Evolutionary conservation across 2,329 filamentous ascomycete species (phyloP).

Genomic region (Stagonosporopsis vannaccii): DNA sequence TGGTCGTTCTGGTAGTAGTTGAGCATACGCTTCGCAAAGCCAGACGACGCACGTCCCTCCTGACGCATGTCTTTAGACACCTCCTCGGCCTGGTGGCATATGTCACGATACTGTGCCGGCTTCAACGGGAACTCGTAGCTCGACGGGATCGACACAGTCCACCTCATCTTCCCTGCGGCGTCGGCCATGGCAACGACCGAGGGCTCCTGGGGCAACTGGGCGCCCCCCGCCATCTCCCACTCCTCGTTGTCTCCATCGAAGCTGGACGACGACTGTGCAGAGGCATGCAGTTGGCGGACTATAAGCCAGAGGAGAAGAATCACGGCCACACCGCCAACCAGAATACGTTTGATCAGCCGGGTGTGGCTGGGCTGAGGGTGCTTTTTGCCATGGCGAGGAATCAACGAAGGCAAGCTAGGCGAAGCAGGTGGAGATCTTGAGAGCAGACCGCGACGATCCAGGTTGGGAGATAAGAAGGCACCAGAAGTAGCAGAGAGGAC

Average conservation of each 20-base stretch:
- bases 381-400: constrained; percentile 71
- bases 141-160: constrained; percentile 82
- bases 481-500: constrained; percentile 43
- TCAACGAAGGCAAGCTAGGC: constrained; percentile 72
- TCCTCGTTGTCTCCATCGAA: constrained; percentile 50
- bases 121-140: constrained; percentile 71
- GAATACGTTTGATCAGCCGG: constrained; percentile 63
- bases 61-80: constrained; percentile 62
- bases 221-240: constrained; percentile 72
- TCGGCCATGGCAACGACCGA: constrained; percentile 76
- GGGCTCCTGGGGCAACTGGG: constrained; percentile 73
- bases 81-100: constrained; percentile 72
- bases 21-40: constrained; percentile 44
- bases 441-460: constrained; percentile 63
- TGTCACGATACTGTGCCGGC: constrained; percentile 70
- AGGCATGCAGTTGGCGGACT: constrained; percentile 38
- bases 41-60: constrained; percentile 37
- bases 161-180: constrained; percentile 68
- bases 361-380: constrained; percentile 60
- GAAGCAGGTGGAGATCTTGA: constrained; percentile 75
- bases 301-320: constrained; percentile 61
- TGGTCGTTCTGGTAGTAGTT: constrained; percentile 69
- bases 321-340: constrained; percentile 60
- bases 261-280: constrained; percentile 11
- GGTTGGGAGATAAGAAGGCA: constrained; percentile 46